These are phyloP conservation scores for Meyerozyma sp. DNA, from an alignment of 1,139 yeast genomes.

Conservation along the genomic window DNA sequence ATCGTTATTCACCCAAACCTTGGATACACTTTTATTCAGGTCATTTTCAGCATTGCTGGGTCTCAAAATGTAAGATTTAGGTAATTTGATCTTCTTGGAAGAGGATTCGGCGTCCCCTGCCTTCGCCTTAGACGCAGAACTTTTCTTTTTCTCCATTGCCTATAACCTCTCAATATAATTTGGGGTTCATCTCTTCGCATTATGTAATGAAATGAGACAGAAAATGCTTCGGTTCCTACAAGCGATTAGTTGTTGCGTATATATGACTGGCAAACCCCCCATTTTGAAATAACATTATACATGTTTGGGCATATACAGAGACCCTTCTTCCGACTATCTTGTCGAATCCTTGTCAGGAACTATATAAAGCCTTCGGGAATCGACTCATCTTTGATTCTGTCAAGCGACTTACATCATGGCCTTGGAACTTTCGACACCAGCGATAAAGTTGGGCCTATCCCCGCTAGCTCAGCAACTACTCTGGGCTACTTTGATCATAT, in stretches of 20 bases:
- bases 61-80: constrained; percentile 51
- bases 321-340: not conserved
- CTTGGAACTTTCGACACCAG: not conserved
- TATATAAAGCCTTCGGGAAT: not conserved
- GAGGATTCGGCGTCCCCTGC: constrained; percentile 14
- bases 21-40: constrained; percentile 28
- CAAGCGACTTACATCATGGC: not conserved
- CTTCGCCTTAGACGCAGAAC: not conserved
- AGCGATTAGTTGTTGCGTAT: too few relatives aligned
- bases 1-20: constrained; percentile 46
- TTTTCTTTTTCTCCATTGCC: not conserved
- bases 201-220: not conserved
- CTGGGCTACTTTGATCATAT: too few relatives aligned
- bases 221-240: not conserved
- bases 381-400: not conserved
- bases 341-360: not conserved
- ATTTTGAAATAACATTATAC: not conserved
- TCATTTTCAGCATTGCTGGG: constrained; percentile 33
- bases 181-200: not conserved
- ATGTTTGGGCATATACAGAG: not conserved
- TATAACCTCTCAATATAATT: not conserved
- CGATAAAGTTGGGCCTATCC: not conserved
- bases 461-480: not conserved
- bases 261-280: not conserved
- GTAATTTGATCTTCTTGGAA: constrained; percentile 41